These are phyloP conservation scores for Cenchrus purpureus DNA, from an alignment of 176 grass and related monocot genomes.

Conservation along the genomic window DNA sequence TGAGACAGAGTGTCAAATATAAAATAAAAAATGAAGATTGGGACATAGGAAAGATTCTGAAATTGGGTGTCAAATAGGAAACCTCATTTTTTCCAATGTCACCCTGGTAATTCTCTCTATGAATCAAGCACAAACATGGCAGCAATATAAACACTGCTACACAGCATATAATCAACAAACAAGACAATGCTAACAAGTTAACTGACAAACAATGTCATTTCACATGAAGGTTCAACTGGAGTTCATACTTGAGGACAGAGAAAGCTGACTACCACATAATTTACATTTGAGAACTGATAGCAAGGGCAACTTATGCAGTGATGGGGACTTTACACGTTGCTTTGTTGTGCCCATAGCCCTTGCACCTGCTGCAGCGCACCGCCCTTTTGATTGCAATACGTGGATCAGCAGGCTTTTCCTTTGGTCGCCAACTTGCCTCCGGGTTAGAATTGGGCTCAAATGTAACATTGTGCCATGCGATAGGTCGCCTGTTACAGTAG, in stretches of 20 bases:
- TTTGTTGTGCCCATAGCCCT: conserved; percentile 86
- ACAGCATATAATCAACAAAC: neutral
- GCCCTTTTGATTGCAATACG: conserved; percentile 75
- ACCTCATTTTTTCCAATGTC: too few species aligned
- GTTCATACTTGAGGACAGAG: conserved; percentile 6
- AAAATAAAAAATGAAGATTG: too few species aligned
- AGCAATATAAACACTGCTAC: neutral
- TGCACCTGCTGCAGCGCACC: conserved; percentile 78
- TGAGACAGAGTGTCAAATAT: too few species aligned
- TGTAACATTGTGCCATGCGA: conserved; percentile 36
- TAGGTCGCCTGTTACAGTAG: conserved; percentile 41
- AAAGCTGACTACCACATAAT: conserved; percentile 27
- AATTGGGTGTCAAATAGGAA: too few species aligned
- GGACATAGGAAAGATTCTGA: too few species aligned
- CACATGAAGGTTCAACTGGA: conserved; percentile 23
- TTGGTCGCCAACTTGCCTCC: conserved; percentile 77
- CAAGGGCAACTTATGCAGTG: neutral
- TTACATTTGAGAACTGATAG: conserved; percentile 29
- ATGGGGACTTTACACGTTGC: conserved; percentile 77
- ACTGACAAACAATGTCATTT: neutral
- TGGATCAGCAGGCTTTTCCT: conserved; percentile 83
- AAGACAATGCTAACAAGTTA: conserved; percentile 2
- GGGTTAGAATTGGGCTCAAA: conserved; percentile 58
- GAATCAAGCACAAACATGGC: neutral
- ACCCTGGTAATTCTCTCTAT: too few species aligned